A percentile compares a stretch with the other conserved stretches of the same genome.
These are phyloP conservation scores for Helotiales sp. DNA, from an alignment of 2,329 filamentous ascomycete species.

Conservation along the genomic window DNA sequence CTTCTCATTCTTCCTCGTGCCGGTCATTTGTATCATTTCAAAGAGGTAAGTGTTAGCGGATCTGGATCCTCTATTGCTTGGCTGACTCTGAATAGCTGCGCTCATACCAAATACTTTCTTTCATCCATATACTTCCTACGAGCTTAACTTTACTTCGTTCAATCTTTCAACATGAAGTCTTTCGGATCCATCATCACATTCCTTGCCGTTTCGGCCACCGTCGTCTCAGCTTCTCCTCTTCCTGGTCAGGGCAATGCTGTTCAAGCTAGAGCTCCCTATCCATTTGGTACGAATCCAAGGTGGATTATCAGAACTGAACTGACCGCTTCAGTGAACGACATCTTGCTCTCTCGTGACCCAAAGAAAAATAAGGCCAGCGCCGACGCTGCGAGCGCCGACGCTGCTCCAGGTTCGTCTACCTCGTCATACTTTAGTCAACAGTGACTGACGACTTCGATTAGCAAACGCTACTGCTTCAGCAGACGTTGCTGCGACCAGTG, in stretches of 20 bases:
- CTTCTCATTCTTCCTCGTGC: slow-evolving; percentile 24
- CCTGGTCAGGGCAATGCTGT: slow-evolving; percentile 20
- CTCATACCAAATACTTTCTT: slow-evolving; percentile 27
- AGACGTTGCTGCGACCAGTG: slow-evolving; percentile 7
- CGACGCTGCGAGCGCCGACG: too few species aligned
- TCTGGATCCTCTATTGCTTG: background rate
- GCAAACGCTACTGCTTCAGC: slow-evolving; percentile 13
- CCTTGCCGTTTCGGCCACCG: slow-evolving; percentile 38
- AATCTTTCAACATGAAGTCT: slow-evolving; percentile 42
- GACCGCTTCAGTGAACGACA: slow-evolving; percentile 15
- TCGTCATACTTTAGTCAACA: background rate
- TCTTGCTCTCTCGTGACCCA: slow-evolving; percentile 23
- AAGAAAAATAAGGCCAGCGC: slow-evolving; percentile 25
- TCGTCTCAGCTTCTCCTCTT: slow-evolving; percentile 35
- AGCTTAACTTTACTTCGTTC: slow-evolving; percentile 27
- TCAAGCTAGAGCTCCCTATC: slow-evolving; percentile 24
- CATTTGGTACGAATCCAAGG: slow-evolving; percentile 6
- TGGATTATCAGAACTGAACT: background rate
- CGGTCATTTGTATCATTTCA: slow-evolving; percentile 28
- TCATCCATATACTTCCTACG: slow-evolving; percentile 22
- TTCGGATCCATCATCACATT: slow-evolving; percentile 39
- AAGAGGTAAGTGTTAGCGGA: slow-evolving; percentile 25
- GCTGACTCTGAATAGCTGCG: slow-evolving; percentile 30
- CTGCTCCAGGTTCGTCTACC: slow-evolving; percentile 7
- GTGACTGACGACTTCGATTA: background rate